Percentiles rank a stretch among this genome's conserved stretches.
Conservation (phyloP, 139 green algal species). For the Pseudopediastrum boryanum region DNA sequence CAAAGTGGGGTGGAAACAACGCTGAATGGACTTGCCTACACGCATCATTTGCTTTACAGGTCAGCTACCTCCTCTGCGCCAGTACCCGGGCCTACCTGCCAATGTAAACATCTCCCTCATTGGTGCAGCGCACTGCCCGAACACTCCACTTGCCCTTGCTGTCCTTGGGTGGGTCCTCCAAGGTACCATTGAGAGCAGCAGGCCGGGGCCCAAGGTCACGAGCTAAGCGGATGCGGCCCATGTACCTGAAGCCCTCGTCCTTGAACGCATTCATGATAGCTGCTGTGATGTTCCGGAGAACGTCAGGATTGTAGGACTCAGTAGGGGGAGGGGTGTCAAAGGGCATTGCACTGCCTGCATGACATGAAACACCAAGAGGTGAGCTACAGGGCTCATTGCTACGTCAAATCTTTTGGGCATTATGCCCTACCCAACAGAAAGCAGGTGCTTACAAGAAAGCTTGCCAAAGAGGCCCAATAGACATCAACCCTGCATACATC, state of each 20-base stretch:
- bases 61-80: no score
- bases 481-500: no score
- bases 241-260: constrained; percentile 26
- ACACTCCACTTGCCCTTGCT: constrained; percentile 25
- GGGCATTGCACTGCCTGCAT: constrained; percentile 19
- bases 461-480: no score
- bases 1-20: no score
- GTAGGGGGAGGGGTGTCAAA: constrained; percentile 20
- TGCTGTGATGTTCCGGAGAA: not conserved
- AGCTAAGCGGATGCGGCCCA: constrained; percentile 35
- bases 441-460: no score
- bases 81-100: no score
- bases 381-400: no score
- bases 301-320: constrained; percentile 4
- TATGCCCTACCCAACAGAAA: no score
- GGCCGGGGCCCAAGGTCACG: constrained; percentile 16
- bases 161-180: not conserved
- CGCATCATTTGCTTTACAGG: no score
- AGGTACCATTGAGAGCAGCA: not conserved
- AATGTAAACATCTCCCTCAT: constrained; percentile 28
- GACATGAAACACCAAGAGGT: no score
- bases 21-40: no score
- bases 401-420: no score
- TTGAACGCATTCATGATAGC: constrained; percentile 26
- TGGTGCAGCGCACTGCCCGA: constrained; percentile 27